phyloP scores from a whole-genome alignment of 179 eudicot genomes.

The Beta lomatogona region DNA sequence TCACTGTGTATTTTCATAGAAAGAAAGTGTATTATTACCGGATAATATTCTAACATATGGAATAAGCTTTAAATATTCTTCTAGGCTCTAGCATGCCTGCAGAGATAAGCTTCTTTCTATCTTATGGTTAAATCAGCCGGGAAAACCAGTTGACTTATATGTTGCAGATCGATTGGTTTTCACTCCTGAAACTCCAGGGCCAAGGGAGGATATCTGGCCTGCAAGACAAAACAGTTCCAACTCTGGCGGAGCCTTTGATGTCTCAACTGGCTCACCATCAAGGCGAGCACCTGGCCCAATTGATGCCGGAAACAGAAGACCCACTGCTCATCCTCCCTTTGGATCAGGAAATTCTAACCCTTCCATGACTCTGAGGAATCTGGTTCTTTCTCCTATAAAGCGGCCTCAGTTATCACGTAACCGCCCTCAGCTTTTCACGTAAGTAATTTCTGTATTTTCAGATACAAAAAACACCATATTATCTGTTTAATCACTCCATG shows the following conservation, averaged over 20 bases:
- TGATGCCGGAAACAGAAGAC: constrained; percentile 61
- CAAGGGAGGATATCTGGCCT: constrained; percentile 83
- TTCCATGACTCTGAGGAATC: constrained; percentile 73
- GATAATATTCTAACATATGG: not conserved
- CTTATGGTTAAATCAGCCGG: constrained; percentile 23
- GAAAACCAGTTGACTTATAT: constrained; percentile 79
- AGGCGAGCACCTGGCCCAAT: constrained; percentile 48
- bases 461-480: not conserved
- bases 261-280: constrained; percentile 62
- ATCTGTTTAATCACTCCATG: not conserved
- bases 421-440: constrained; percentile 81
- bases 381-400: constrained; percentile 82
- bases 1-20: no score
- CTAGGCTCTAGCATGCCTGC: constrained; percentile 13
- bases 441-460: constrained; percentile 14
- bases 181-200: constrained; percentile 99
- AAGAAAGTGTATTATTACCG: not conserved
- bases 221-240: constrained; percentile 69
- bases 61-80: not conserved
- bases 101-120: constrained; percentile 1
- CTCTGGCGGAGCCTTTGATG: constrained; percentile 73
- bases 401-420: constrained; percentile 83
- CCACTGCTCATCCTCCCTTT: constrained; percentile 46
- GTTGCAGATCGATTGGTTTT: constrained; percentile 81
- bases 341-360: constrained; percentile 70